Evolutionary conservation across 768 basidiomycete genomes (phyloP), one percentile per base, ranked within the genome.

Genomic region (Sarcomyxa edulis): DNA sequence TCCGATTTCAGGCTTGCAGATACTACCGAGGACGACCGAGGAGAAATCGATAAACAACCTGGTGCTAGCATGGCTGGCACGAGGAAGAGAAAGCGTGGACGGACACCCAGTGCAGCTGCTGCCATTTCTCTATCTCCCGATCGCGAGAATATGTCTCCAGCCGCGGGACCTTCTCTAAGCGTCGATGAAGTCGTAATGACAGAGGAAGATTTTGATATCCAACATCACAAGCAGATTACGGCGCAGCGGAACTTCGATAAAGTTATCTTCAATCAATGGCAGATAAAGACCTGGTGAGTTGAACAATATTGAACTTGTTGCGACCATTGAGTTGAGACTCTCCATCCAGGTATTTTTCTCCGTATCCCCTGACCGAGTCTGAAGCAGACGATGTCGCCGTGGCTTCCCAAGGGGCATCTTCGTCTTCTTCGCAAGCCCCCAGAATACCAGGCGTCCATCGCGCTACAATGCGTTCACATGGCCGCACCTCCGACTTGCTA

Each of bases 231-330:
- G 53, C 71, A 78, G 54, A 72, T 79, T 45, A 76, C 74, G 16
- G 72, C 77, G 4, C 76, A 81, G 49, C 71, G 87, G 44, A 96
- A 94, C 55, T 91, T 93, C 53, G 89, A 92, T 44, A 78, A 76
- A 51, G 88, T 94, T 46, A 74, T 80, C 50, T 90, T 92, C 60
- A 89, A 88, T 30, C 69, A 79, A 19, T 93, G 84, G 78, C 72
- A 84, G 55, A 87, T 96, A 51, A 84, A 81, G 55, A 90, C 91
- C 7, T 94, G 92, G 92, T 91, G 48, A 48, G 80, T 66, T 33
- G 19, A 28, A 24, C 32, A 32, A 30, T 30, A 30, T 43, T 29
- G 29, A 30, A n/a, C n/a, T n/a, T n/a, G n/a, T n/a, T n/a, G n/a
- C n/a, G n/a, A n/a, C n/a, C n/a, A n/a, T n/a, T n/a, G 36, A 21